Base-by-base conservation (phyloP, 2,329 filamentous ascomycete species). In the Cladosporium austrohemisphaericum region DNA sequence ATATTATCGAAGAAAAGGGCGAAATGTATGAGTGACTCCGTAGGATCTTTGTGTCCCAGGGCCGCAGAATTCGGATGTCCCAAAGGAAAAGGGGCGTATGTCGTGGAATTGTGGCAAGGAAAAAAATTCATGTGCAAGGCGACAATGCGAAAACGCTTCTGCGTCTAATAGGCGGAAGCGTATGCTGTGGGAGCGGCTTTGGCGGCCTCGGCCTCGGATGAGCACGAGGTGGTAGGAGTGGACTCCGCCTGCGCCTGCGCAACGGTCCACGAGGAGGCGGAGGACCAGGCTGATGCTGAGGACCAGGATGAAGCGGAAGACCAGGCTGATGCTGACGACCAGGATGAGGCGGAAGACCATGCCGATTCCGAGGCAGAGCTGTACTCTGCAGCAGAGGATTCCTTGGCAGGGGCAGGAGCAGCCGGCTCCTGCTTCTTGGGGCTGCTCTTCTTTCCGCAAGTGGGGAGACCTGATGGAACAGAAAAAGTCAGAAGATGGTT, bases 361-460 rank as follows among this genome's bases (percentile, higher is more conserved):
- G 25, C 6, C n/a, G n/a, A n/a, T n/a, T n/a, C n/a, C 25, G 25
- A 28, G n/a, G n/a, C n/a, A n/a, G n/a, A n/a, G n/a, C n/a, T n/a
- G n/a, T n/a, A n/a, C n/a, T n/a, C n/a, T n/a, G n/a, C n/a, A n/a
- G n/a, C n/a, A n/a, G n/a, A n/a, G n/a, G n/a, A n/a, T n/a, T n/a
- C n/a, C n/a, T n/a, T n/a, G n/a, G n/a, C n/a, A n/a, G n/a, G n/a
- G n/a, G n/a, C 29, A 13, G 29, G 29, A 31, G 29, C 29, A 13
- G 29, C 5, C 11, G 13, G 11, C 5, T 10, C 13, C 13, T n/a
- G 11, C 29, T 31, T 31, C 29, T 31, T 31, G 29, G 29, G 29
- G n/a, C n/a, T n/a, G n/a, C n/a, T 43, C 40, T 43, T 43, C 40
- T 23, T 32, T 19, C 9, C 32, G 43, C 43, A 46, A 26, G 29